A percentile compares a stretch with the other conserved stretches of the same genome.
Conservation (phyloP, 257 asterid species). For the Solanum pinnatisectum region DNA sequence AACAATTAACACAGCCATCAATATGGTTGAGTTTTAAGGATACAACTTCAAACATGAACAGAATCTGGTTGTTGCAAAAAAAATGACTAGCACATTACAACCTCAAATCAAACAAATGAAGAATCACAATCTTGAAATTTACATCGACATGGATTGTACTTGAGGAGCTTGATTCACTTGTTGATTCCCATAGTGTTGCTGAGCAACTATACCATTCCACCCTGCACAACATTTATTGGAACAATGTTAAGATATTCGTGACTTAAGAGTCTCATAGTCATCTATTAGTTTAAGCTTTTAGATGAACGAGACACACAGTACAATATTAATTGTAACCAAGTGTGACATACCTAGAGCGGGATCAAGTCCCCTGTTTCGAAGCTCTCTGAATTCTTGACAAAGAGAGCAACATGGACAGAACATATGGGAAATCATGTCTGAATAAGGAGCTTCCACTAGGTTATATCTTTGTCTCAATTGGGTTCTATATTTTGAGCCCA, state of each 20-base stretch:
- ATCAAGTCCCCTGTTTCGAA: conserved; percentile 28
- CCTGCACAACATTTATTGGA: conserved; percentile 15
- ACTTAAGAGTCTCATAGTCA: not conserved
- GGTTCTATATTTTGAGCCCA: conserved; percentile 36
- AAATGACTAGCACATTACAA: not conserved
- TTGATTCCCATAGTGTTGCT: conserved; percentile 11
- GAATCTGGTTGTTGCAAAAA: not conserved
- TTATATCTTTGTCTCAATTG: conserved; percentile 27
- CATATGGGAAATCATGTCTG: conserved; percentile 27
- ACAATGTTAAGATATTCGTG: not conserved
- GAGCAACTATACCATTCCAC: conserved; percentile 41
- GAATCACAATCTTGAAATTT: not conserved
- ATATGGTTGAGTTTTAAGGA: not conserved
- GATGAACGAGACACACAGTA: not conserved
- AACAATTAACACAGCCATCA: not conserved
- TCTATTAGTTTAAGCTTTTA: not conserved
- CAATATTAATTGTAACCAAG: not conserved
- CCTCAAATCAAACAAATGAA: not conserved
- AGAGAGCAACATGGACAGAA: conserved; percentile 41
- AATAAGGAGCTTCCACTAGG: conserved; percentile 45
- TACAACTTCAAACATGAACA: not conserved
- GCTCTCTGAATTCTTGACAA: conserved; percentile 47
- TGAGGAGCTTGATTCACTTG: conserved; percentile 23
- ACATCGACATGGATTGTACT: conserved; percentile 31
- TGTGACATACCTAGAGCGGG: conserved; percentile 25